phyloP scores from a whole-genome alignment of 2,329 filamentous ascomycete species.

The Ceratocystis cacaofunesta region DNA sequence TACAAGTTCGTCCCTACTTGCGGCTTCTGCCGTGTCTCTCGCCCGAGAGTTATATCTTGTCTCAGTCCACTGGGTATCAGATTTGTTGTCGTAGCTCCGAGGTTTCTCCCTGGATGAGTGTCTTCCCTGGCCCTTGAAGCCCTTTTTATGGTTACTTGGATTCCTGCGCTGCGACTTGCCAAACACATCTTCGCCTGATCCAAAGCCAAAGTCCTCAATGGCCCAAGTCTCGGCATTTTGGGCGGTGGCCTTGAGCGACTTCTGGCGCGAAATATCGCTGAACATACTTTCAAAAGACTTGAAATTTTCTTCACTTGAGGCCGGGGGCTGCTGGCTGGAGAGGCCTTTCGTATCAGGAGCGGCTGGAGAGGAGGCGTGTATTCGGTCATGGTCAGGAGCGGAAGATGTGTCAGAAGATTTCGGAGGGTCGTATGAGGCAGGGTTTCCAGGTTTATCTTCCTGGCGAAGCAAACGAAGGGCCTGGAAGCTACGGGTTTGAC shows the following conservation, averaged over 20 bases:
- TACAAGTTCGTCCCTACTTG: too few species aligned
- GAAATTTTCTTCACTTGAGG: neutral
- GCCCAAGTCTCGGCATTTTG: constrained; percentile 8
- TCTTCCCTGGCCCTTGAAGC: neutral
- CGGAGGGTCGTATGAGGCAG: neutral
- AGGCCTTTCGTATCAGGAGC: neutral
- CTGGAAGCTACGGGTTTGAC: constrained; percentile 1
- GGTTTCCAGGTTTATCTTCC: neutral
- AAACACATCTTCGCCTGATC: constrained; percentile 2
- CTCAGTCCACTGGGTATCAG: neutral
- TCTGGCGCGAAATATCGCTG: neutral
- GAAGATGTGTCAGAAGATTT: neutral
- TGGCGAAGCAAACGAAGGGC: neutral
- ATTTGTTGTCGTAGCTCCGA: neutral
- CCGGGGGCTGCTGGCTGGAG: neutral
- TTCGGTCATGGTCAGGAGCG: neutral
- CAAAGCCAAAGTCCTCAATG: constrained; percentile 15
- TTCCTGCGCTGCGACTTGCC: neutral
- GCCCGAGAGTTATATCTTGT: too few species aligned
- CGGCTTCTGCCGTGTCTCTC: too few species aligned
- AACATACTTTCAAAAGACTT: constrained; percentile 11
- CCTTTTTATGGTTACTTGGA: neutral
- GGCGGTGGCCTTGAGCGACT: constrained; percentile 2
- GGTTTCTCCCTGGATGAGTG: neutral
- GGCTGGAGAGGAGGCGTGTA: neutral